phyloP scores from a whole-genome alignment of 2,329 filamentous ascomycete genomes.

The Aspergillus tamarii region DNA sequence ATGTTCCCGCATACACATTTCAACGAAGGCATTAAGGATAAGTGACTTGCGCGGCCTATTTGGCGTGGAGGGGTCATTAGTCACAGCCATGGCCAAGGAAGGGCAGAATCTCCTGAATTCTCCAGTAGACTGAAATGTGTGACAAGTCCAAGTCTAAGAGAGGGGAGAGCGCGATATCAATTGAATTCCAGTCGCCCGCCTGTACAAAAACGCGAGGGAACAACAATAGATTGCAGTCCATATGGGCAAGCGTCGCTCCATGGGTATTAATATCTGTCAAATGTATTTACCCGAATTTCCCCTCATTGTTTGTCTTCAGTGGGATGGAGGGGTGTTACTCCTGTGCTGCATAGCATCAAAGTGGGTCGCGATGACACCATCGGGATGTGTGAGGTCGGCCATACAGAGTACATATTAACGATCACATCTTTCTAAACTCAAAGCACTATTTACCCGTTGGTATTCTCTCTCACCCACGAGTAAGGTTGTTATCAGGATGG shows the following conservation, averaged over 20 bases:
- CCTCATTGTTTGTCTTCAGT: background rate
- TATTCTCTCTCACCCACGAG: no score
- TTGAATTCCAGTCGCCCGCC: background rate
- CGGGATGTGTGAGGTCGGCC: slow-evolving; percentile 5
- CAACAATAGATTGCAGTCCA: background rate
- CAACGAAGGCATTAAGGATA: slow-evolving; percentile 56
- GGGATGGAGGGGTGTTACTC: background rate
- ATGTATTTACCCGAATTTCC: slow-evolving; percentile 13
- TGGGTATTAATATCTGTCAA: background rate
- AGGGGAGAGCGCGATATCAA: background rate
- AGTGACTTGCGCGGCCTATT: slow-evolving; percentile 45
- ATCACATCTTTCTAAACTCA: background rate
- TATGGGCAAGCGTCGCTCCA: no score
- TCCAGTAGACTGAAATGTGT: rapidly evolving
- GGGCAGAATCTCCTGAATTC: rapidly evolving
- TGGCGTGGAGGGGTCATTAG: background rate
- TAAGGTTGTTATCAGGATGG: background rate
- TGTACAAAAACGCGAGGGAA: background rate
- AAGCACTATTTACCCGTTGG: background rate
- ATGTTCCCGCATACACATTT: slow-evolving; percentile 44
- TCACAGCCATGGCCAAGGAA: background rate
- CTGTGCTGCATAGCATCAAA: slow-evolving; percentile 31
- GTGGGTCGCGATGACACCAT: slow-evolving; percentile 43
- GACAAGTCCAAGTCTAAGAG: rapidly evolving
- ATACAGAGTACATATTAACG: background rate